Conservation (phyloP, 108 stramenopile species). For the Cyclotella atomus region DNA sequence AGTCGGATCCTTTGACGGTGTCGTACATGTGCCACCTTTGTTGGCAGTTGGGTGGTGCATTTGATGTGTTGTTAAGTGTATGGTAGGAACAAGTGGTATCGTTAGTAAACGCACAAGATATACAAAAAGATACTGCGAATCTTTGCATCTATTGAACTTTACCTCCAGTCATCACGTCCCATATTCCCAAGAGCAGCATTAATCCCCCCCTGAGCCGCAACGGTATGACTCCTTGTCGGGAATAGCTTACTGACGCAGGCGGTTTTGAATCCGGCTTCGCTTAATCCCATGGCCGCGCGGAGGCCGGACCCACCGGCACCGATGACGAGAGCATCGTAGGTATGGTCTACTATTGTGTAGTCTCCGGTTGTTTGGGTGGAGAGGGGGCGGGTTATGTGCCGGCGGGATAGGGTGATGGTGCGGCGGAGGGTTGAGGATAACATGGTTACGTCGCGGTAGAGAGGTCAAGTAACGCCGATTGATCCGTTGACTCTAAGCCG, state of each 20-base stretch:
- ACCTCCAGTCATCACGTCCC: slow-evolving; percentile 88
- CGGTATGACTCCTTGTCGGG: slow-evolving; percentile 98
- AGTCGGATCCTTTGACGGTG: slow-evolving; percentile 99
- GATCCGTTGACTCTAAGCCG: too few relatives aligned
- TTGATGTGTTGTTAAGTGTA: not conserved
- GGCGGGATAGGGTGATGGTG: too few relatives aligned
- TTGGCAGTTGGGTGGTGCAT: not conserved
- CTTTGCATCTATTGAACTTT: not conserved
- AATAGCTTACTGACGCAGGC: slow-evolving; percentile 99
- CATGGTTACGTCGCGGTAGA: too few relatives aligned
- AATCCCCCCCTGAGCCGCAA: slow-evolving; percentile 99
- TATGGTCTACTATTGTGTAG: slow-evolving; percentile 95
- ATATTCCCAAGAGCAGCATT: slow-evolving; percentile 98
- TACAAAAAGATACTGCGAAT: not conserved
- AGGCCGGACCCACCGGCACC: slow-evolving; percentile 98
- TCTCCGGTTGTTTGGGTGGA: slow-evolving; percentile 66
- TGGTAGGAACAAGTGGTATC: not conserved
- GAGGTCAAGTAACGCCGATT: too few relatives aligned
- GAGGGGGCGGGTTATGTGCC: too few relatives aligned
- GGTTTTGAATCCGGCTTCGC: slow-evolving; percentile 98
- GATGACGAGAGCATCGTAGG: slow-evolving; percentile 98
- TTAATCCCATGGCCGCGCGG: slow-evolving; percentile 98
- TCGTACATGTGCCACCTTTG: slow-evolving; percentile 98
- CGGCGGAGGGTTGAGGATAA: too few relatives aligned
- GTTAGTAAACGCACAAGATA: not conserved